Evolutionary conservation across 1,284 basidiomycete genomes (phyloP), one percentile per base, ranked within the genome.

Genomic region (Meira nashicola): DNA sequence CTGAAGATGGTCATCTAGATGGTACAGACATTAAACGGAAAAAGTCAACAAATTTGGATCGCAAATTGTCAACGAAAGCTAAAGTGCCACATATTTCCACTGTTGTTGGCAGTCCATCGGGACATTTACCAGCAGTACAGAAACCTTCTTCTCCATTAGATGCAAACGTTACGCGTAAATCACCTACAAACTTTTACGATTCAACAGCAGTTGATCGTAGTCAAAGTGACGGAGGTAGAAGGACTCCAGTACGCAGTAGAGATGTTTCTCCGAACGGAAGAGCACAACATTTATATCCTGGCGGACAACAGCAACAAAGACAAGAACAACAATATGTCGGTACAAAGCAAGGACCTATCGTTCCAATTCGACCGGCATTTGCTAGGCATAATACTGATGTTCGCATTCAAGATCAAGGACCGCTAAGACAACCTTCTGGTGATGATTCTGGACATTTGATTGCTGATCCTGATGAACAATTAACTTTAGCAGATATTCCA

Each of bases 401-500:
- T 39, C 88, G 87, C 83, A 93, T 94, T 65, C 85, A 93, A 48
- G 90, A 92, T 69, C 91, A 94, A 37, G 68, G 70, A 1, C 69
- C 70, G 8, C 54, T 67, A 44, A 66, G 70, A 14, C 66, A 68
- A 57, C 64, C 65, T 11, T 70, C 71, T 10, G 71, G 70, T n/a
- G 71, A 73, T 48, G 70, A 72, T 38, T 46, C 62, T 55, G 60
- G 61, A 39, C 60, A 57, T n/a, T 56, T 60, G 11, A 61, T 55
- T 15, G 44, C 39, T 14, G 44, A 37, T 21, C 47, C 28, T 21
- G 53, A 37, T 25, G 90, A 93, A 61, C 88, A 87, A 4, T 87
- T 97, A 71, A 96, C 94, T 0, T 84, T 99, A 10, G 92, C 90
- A n/a, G 95, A 99, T 80, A 89, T 98, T 62, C 92, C 94, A 7